Evolutionary conservation across 805 yeast genomes (phyloP).

Genomic region (Ogataea angusta): DNA sequence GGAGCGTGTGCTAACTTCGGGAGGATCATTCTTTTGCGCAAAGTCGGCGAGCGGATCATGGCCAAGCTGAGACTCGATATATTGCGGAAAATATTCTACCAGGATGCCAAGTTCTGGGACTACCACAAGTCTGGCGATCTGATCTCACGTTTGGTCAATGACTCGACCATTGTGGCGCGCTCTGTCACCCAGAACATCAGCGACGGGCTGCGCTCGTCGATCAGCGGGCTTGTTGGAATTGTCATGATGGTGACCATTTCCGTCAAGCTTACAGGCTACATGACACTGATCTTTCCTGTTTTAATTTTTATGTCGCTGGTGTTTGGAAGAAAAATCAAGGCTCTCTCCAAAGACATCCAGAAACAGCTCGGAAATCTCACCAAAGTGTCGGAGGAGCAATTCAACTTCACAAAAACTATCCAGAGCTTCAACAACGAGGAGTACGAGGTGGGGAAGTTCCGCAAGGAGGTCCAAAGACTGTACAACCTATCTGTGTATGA

Average conservation of each 20-base stretch:
- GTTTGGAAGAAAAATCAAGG: slow-evolving; percentile 77
- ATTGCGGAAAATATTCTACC: slow-evolving; percentile 71
- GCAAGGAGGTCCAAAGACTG: slow-evolving; percentile 62
- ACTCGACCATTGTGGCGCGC: slow-evolving; percentile 82
- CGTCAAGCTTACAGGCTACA: slow-evolving; percentile 75
- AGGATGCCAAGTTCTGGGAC: slow-evolving; percentile 88
- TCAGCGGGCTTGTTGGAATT: slow-evolving; percentile 82
- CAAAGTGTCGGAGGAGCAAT: slow-evolving; percentile 87
- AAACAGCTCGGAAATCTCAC: slow-evolving; percentile 82
- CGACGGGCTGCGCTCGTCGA: slow-evolving; percentile 83
- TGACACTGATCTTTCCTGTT: slow-evolving; percentile 81
- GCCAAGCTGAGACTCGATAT: slow-evolving; percentile 78
- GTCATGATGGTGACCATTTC: slow-evolving; percentile 90
- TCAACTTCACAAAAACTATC: slow-evolving; percentile 79
- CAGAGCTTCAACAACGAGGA: slow-evolving; percentile 88
- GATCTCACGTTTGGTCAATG: slow-evolving; percentile 83
- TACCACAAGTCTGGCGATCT: slow-evolving; percentile 88
- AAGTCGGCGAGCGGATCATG: slow-evolving; percentile 83
- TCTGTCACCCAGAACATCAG: slow-evolving; percentile 85
- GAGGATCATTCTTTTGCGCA: slow-evolving; percentile 68
- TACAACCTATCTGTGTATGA: slow-evolving; percentile 72
- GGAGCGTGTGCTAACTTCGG: slow-evolving; percentile 83
- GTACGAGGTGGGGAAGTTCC: slow-evolving; percentile 71
- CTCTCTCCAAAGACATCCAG: slow-evolving; percentile 72
- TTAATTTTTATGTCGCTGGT: slow-evolving; percentile 72